phyloP scores from a whole-genome alignment of 23 red algal genomes.

The Gracilaria domingensis region DNA sequence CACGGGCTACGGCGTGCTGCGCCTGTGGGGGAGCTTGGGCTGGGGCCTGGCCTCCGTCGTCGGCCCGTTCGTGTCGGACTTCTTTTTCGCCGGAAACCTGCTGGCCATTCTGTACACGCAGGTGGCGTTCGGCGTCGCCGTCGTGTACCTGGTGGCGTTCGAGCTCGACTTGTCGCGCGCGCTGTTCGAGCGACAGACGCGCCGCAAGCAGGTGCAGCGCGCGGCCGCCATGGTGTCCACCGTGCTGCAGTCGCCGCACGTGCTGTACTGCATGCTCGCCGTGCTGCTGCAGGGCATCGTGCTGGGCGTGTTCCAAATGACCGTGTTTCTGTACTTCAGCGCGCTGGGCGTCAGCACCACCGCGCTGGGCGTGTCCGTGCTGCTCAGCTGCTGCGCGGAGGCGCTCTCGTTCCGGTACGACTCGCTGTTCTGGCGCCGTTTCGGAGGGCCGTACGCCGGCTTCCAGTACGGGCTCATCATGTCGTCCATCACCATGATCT shows the following conservation, averaged over 20 bases:
- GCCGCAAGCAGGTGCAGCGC: not conserved
- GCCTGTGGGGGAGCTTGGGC: conserved; percentile 36
- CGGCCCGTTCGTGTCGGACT: not conserved
- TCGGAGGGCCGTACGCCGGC: conserved; percentile 15
- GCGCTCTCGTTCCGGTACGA: conserved; percentile 23
- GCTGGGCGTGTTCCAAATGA: conserved; percentile 43
- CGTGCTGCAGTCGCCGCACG: not conserved
- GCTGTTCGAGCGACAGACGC: conserved; percentile 29
- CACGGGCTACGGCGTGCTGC: conserved; percentile 20
- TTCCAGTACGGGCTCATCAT: conserved; percentile 33
- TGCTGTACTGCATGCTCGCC: conserved; percentile 13
- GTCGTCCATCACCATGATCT: conserved; percentile 19
- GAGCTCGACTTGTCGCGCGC: conserved; percentile 33
- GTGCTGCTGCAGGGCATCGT: conserved; percentile 41
- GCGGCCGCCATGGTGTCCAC: not conserved
- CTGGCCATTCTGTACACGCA: conserved; percentile 27
- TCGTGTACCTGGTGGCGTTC: not conserved
- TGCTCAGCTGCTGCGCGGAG: conserved; percentile 46
- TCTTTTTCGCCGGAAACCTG: conserved; percentile 14
- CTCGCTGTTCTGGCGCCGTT: not conserved
- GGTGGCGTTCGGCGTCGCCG: conserved; percentile 17
- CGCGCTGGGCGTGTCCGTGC: conserved; percentile 47
- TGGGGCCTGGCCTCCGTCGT: conserved; percentile 51
- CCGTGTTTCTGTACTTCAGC: conserved; percentile 45
- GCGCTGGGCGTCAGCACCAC: conserved; percentile 26